Percentiles rank a stretch among this genome's conserved stretches.
Evolutionary conservation across 2,329 filamentous ascomycete genomes (phyloP).

Genomic region (Fusarium musae): DNA sequence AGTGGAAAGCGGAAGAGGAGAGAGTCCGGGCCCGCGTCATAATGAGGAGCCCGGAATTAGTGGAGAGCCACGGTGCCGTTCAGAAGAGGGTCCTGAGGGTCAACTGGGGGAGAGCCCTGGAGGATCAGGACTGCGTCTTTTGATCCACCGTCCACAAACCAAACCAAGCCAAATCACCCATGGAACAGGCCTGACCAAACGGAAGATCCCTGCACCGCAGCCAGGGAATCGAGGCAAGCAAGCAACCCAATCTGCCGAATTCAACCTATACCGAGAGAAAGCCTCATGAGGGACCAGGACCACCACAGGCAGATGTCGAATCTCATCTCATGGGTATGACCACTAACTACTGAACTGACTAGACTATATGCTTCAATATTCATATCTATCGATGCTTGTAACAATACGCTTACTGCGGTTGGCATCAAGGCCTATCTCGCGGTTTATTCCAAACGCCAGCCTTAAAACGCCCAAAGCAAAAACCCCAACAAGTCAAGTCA

Average conservation of each 20-base stretch:
- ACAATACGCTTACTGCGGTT: conserved; percentile 33
- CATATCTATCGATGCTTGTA: conserved; percentile 19
- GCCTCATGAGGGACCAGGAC: background rate
- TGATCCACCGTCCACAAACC: conserved; percentile 9
- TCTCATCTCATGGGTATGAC: background rate
- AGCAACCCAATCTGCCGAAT: background rate
- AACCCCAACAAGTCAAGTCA: conserved; percentile 29
- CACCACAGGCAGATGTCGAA: background rate
- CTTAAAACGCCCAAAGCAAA: conserved; percentile 36
- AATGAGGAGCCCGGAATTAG: conserved; percentile 16
- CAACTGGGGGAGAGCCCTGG: conserved; percentile 1
- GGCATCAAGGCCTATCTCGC: conserved; percentile 34
- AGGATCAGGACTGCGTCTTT: background rate
- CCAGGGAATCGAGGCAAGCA: background rate
- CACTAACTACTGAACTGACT: background rate
- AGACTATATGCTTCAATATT: conserved; percentile 11
- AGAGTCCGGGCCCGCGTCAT: conserved; percentile 27
- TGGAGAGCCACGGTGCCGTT: background rate
- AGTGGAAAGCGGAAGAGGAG: conserved; percentile 34
- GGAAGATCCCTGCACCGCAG: conserved; percentile 28
- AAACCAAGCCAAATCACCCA: background rate
- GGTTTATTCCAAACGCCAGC: conserved; percentile 29
- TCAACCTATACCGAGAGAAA: background rate
- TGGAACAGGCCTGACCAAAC: background rate
- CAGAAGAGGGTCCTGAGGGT: conserved; percentile 2